A percentile compares a stretch with the other conserved stretches of the same genome.
phyloP scores from a whole-genome alignment of 176 grass and related monocot species.

The Thinopyrum elongatum region DNA sequence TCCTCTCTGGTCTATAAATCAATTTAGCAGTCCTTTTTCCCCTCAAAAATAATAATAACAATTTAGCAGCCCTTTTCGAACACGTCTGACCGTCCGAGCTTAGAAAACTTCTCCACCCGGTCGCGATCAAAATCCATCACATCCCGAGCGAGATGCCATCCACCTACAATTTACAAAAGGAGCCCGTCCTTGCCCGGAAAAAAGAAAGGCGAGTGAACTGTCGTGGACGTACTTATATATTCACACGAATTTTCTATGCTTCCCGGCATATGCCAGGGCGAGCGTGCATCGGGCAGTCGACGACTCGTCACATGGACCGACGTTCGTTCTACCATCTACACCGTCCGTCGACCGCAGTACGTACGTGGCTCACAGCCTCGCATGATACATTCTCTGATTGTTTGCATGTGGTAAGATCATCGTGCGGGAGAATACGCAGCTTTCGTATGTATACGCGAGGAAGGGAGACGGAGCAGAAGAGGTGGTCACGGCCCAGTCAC shows the following conservation, averaged over 20 bases:
- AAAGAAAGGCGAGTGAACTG: background rate
- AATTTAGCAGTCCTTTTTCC: too few species aligned
- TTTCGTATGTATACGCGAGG: background rate
- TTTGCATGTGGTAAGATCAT: background rate
- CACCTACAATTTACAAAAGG: conserved; percentile 17
- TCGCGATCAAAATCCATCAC: conserved; percentile 15
- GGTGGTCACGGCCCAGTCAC: background rate
- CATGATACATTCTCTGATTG: too few species aligned
- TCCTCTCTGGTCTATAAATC: too few species aligned
- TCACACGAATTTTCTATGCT: background rate
- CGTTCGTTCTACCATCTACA: background rate
- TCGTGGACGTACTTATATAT: background rate
- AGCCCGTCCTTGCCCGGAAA: conserved; percentile 1
- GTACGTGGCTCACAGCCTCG: too few species aligned
- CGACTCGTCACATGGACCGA: background rate
- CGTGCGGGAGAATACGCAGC: background rate
- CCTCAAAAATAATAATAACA: too few species aligned
- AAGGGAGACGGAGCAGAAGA: background rate
- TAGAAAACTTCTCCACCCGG: background rate
- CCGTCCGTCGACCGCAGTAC: background rate
- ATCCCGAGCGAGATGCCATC: conserved; percentile 9
- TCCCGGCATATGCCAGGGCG: background rate
- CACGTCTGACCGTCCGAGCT: background rate
- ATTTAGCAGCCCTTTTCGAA: background rate
- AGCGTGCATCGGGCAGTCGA: background rate